Base-by-base conservation (phyloP, 768 basidiomycete genomes). In the Botryobasidium botryosum region DNA sequence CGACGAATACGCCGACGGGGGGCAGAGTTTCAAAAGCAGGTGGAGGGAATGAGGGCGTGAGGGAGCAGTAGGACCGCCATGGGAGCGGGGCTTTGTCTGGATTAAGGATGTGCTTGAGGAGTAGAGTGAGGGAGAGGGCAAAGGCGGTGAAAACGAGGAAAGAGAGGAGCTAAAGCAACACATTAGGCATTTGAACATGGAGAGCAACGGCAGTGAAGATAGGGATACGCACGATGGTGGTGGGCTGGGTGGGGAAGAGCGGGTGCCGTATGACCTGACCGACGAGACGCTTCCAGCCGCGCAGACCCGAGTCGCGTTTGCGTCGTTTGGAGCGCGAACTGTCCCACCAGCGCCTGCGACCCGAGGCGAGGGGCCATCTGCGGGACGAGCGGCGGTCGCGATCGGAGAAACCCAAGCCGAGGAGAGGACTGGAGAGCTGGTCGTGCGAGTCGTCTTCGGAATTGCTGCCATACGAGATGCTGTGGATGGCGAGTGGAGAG, bases 71-170 rank as follows among this genome's bases (percentile, higher is more conserved):
- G 18, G 79, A 76, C 53, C 88, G 75, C 90, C 90, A 97, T 37
- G 90, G 90, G 5, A 94, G 65, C 18, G 88, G 81, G 43, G 82
- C 78, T 61, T 94, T 96, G 69, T 97, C 92, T 47, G 90, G 91
- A 59, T 94, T 91, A 57, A 96, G 71, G 50, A 91, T 71, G 61
- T 94, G 82, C 56, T 88, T 88, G 62, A 96, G 70, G 45, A 85
- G 67, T 48, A 90, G 73, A 25, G 90, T 91, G 54, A 91, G 68
- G 49, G n/a, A 32, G 48, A 85, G 75, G 43, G 82, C 82, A 58
- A 94, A 78, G 50, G 77, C 65, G 43, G 78, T 77, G 55, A 92
- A 71, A 44, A 88, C 65, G 49, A 90, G 68, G 53, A 85, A 66
- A 24, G 78, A 68, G 46, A 83, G 67, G 51, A 81, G 63, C 79